Conservation (phyloP, 2,329 filamentous ascomycete genomes). For the Ceratocystis cacaofunesta region DNA sequence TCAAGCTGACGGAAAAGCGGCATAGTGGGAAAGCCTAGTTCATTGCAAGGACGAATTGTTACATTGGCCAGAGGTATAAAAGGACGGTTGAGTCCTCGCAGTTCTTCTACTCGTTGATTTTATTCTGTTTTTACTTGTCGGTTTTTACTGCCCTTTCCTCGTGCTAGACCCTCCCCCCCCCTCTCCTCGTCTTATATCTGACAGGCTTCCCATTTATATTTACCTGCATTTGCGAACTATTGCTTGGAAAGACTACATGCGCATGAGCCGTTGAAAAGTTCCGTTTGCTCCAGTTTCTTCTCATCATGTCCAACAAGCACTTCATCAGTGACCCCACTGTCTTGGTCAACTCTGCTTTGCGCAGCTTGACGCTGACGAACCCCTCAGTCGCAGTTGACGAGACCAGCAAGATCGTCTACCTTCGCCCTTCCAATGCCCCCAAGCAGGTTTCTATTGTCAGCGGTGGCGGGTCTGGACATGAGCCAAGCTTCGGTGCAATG, state of each 20-base stretch:
- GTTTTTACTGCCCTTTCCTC: background rate
- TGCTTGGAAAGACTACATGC: background rate
- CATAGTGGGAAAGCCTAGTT: background rate
- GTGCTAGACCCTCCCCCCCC: background rate
- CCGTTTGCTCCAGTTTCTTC: background rate
- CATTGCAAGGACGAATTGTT: background rate
- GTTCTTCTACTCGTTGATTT: background rate
- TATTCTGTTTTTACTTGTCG: background rate
- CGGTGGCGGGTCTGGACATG: conserved; percentile 80
- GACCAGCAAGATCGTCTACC: conserved; percentile 73
- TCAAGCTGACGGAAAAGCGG: conserved; percentile 1
- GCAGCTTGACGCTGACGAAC: conserved; percentile 67
- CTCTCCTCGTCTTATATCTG: background rate
- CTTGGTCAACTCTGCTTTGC: conserved; percentile 63
- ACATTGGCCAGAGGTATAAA: background rate
- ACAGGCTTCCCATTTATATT: background rate
- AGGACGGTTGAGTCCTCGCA: background rate
- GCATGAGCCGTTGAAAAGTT: background rate
- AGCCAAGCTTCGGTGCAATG: conserved; percentile 74
- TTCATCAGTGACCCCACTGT: conserved; percentile 74
- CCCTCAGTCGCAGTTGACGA: conserved; percentile 66
- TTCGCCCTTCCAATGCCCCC: conserved; percentile 38
- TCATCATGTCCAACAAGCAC: conserved; percentile 51
- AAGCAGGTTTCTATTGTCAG: conserved; percentile 67
- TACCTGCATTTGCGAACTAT: background rate